Evolutionary conservation across 495 filamentous ascomycete species (phyloP).

Genomic region (Talaromyces ruber): DNA sequence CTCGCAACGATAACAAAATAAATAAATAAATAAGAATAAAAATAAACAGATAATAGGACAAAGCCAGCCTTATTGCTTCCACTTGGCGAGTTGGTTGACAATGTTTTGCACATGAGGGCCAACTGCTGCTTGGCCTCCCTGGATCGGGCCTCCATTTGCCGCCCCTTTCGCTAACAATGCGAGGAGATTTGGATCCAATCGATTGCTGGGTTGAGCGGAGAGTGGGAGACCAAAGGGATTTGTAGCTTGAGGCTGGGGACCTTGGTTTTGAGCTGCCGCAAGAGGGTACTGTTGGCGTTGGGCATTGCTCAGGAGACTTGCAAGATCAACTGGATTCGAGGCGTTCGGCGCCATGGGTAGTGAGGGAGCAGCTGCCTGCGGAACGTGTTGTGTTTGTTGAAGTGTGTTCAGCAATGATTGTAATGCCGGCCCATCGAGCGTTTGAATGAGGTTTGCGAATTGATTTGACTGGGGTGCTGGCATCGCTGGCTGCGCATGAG

Average conservation of each 20-base stretch:
- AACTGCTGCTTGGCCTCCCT: conserved; percentile 29
- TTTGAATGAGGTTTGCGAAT: conserved; percentile 39
- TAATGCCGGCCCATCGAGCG: conserved; percentile 62
- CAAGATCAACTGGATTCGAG: conserved; percentile 44
- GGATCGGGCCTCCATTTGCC: conserved; percentile 25
- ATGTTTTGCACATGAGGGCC: conserved; percentile 49
- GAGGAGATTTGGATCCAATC: conserved; percentile 32
- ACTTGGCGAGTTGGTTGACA: conserved; percentile 53
- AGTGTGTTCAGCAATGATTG: conserved; percentile 61
- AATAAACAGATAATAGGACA: background rate
- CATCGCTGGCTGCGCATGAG: conserved; percentile 22
- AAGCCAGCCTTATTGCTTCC: conserved; percentile 42
- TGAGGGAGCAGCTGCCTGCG: conserved; percentile 19
- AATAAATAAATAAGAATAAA: background rate
- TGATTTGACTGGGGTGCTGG: conserved; percentile 27
- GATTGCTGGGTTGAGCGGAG: conserved; percentile 21
- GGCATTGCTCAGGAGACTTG: conserved; percentile 46
- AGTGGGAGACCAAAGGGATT: conserved; percentile 27
- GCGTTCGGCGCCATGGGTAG: conserved; percentile 25
- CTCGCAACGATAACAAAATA: background rate
- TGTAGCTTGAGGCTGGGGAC: conserved; percentile 19
- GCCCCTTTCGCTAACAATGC: conserved; percentile 37
- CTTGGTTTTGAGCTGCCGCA: conserved; percentile 24
- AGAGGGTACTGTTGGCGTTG: conserved; percentile 27
- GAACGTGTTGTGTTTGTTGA: conserved; percentile 35